These are phyloP conservation scores for Trichosporon asahii DNA, from an alignment of 1,284 basidiomycete species.

Conservation along the genomic window DNA sequence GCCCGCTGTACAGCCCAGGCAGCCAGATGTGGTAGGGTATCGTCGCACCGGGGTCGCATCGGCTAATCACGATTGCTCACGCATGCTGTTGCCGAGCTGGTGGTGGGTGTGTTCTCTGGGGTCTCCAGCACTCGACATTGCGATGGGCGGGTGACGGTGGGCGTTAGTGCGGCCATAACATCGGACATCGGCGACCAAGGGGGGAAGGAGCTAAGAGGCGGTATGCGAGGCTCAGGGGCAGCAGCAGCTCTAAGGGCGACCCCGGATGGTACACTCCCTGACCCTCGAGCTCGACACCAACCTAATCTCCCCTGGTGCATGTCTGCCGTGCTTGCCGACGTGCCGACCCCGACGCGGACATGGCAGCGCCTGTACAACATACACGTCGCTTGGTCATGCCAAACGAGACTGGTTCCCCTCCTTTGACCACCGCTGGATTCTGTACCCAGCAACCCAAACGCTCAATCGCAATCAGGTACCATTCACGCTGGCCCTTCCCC, in stretches of 20 bases:
- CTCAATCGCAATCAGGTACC: not conserved
- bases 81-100: not conserved
- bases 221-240: not conserved
- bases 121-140: not conserved
- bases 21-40: not conserved
- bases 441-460: not conserved
- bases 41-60: slow-evolving; percentile 5
- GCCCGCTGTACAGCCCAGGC: not conserved
- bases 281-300: not conserved
- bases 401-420: not conserved
- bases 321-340: not conserved
- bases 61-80: slow-evolving; percentile 1
- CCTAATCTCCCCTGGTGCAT: not conserved
- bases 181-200: slow-evolving; percentile 10
- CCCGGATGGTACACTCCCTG: not conserved
- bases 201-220: too few species aligned
- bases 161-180: not conserved
- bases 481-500: not conserved
- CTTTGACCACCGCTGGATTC: not conserved
- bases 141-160: not conserved
- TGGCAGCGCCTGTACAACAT: not conserved
- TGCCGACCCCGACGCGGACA: not conserved
- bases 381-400: not conserved
- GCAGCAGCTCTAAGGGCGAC: not conserved
- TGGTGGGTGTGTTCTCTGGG: not conserved